These are phyloP conservation scores for Phytophthora vignae DNA, from an alignment of 352 stramenopile genomes.

Conservation along the genomic window DNA sequence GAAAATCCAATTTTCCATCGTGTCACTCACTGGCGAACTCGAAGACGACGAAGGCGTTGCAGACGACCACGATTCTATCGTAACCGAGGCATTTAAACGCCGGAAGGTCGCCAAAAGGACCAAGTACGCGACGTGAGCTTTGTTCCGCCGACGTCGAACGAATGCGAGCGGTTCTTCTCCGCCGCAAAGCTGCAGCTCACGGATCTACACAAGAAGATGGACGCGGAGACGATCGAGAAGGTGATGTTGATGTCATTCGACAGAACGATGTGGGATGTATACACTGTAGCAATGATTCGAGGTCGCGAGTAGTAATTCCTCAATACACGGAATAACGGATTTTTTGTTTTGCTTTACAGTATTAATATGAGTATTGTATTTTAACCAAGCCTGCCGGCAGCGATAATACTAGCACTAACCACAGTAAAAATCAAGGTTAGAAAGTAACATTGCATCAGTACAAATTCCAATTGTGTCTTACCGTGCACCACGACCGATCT, in stretches of 20 bases:
- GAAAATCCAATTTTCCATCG: too few relatives aligned
- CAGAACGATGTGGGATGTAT: neutral
- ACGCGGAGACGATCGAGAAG: neutral
- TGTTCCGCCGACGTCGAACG: neutral
- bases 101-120: neutral
- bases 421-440: too few relatives aligned
- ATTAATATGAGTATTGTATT: too few relatives aligned
- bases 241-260: neutral
- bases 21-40: neutral
- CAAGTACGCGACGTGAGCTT: neutral
- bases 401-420: too few relatives aligned
- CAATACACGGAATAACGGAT: too few relatives aligned
- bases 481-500: too few relatives aligned
- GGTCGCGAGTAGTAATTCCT: too few relatives aligned
- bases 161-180: conserved; percentile 1
- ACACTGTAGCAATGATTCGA: too few relatives aligned
- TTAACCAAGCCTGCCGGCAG: too few relatives aligned
- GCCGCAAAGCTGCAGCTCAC: neutral
- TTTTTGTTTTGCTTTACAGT: too few relatives aligned
- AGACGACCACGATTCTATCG: neutral
- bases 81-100: neutral
- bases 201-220: neutral
- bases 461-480: too few relatives aligned
- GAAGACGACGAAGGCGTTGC: neutral
- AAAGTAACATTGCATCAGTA: too few relatives aligned